Conservation (phyloP, 2,329 filamentous ascomycete species). For the Calonectria crousiana region DNA sequence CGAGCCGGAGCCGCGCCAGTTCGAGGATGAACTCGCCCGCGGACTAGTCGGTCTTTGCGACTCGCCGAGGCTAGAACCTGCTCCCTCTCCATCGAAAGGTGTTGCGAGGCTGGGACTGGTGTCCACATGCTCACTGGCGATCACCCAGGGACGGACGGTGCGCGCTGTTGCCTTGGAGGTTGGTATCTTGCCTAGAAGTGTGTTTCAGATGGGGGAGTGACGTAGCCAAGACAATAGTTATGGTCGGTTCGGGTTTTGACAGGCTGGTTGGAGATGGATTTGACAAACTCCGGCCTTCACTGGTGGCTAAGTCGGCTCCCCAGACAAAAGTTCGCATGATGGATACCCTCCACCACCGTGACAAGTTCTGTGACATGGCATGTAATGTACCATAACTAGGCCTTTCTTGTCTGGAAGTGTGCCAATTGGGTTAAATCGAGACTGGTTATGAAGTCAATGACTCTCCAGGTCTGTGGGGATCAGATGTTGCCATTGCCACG, state of each 20-base stretch:
- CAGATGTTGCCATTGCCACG: conserved; percentile 80
- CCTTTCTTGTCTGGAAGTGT: background rate
- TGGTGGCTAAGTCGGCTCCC: conserved; percentile 77
- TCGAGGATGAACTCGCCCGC: conserved; percentile 73
- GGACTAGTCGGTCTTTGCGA: conserved; percentile 78
- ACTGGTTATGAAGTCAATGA: conserved; percentile 81
- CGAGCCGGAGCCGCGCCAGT: conserved; percentile 63
- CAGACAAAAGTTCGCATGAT: conserved; percentile 83
- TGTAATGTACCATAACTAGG: background rate
- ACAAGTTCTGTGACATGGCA: conserved; percentile 65
- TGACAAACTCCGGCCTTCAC: conserved; percentile 64
- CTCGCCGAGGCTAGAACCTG: conserved; percentile 76
- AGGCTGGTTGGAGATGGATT: conserved; percentile 73
- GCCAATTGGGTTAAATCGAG: conserved; percentile 56
- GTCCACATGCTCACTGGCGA: conserved; percentile 81
- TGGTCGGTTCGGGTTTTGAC: conserved; percentile 77
- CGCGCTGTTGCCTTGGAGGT: conserved; percentile 74
- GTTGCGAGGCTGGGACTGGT: conserved; percentile 71
- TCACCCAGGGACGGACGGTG: conserved; percentile 70
- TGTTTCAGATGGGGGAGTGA: conserved; percentile 65
- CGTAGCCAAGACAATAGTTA: conserved; percentile 71
- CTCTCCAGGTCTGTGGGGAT: conserved; percentile 74
- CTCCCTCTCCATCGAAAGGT: conserved; percentile 65
- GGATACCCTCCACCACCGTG: conserved; percentile 75
- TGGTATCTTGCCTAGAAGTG: conserved; percentile 68